Evolutionary conservation across 495 filamentous ascomycete species (phyloP).

Genomic region (Oidiodendron maius): DNA sequence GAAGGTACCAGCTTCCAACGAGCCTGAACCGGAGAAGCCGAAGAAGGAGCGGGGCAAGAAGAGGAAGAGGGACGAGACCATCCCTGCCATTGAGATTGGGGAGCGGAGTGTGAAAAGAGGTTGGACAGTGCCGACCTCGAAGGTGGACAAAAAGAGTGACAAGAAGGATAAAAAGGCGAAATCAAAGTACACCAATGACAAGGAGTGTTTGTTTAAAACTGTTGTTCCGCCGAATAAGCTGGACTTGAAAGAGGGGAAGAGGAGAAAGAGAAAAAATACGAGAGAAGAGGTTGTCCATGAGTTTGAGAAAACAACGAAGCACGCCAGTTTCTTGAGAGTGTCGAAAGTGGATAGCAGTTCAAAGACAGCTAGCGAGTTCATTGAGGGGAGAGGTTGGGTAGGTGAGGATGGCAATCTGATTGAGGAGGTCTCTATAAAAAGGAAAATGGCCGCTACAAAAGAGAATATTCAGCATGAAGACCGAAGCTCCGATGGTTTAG

Average conservation of each 20-base stretch:
- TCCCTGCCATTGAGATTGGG: slow-evolving; percentile 68
- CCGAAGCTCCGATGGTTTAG: not conserved
- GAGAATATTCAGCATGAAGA: slow-evolving; percentile 5
- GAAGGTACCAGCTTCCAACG: slow-evolving; percentile 29
- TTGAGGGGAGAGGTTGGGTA: slow-evolving; percentile 85
- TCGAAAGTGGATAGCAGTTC: slow-evolving; percentile 26
- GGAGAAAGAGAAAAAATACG: slow-evolving; percentile 44
- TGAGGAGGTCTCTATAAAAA: slow-evolving; percentile 40
- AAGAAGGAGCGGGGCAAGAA: slow-evolving; percentile 46
- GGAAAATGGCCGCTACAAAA: slow-evolving; percentile 2
- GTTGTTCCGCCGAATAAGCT: slow-evolving; percentile 57
- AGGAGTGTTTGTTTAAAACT: slow-evolving; percentile 80
- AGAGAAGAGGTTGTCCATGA: slow-evolving; percentile 67
- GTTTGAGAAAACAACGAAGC: slow-evolving; percentile 71
- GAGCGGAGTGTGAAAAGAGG: slow-evolving; percentile 80
- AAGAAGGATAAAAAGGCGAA: slow-evolving; percentile 47
- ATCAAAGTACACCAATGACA: slow-evolving; percentile 72
- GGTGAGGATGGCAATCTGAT: slow-evolving; percentile 73
- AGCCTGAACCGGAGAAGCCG: slow-evolving; percentile 33
- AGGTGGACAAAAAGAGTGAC: slow-evolving; percentile 31
- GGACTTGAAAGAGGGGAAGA: slow-evolving; percentile 32
- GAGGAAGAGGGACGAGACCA: slow-evolving; percentile 54
- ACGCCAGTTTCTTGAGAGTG: slow-evolving; percentile 67
- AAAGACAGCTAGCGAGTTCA: slow-evolving; percentile 42
- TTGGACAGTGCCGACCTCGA: slow-evolving; percentile 55